Percentiles rank a stretch among this genome's conserved stretches.
phyloP scores from a whole-genome alignment of 2,329 filamentous ascomycete genomes.

The Botryosphaeria dothidea region DNA sequence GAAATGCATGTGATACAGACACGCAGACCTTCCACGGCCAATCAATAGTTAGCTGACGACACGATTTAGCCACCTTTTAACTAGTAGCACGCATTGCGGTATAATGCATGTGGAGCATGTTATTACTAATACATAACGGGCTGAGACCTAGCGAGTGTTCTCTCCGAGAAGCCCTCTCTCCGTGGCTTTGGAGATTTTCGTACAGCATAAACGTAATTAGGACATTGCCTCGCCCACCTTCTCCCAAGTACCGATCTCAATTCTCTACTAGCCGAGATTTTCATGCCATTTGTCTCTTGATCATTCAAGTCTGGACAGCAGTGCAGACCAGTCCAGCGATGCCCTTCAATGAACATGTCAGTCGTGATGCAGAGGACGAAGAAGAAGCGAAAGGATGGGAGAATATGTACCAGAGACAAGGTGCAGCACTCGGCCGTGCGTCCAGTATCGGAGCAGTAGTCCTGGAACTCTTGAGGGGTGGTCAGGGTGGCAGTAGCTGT shows the following conservation, averaged over 20 bases:
- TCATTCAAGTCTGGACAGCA: neutral
- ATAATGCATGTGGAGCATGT: neutral
- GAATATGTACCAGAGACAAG: slow-evolving; percentile 1
- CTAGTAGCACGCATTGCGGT: neutral
- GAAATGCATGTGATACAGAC: neutral
- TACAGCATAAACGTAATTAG: neutral
- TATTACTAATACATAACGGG: neutral
- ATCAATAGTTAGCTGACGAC: neutral
- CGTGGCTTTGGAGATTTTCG: neutral
- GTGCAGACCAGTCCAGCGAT: slow-evolving; percentile 11
- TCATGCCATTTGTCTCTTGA: neutral
- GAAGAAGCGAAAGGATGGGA: neutral
- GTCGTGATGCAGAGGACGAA: neutral
- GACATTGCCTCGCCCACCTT: neutral
- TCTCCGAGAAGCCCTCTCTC: neutral
- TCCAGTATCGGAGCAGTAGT: slow-evolving; percentile 4
- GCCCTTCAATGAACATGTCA: neutral
- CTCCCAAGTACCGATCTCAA: neutral
- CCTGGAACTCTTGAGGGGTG: neutral
- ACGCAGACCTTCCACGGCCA: neutral
- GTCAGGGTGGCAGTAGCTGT: slow-evolving; percentile 2
- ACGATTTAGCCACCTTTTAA: neutral
- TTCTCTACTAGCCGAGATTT: neutral
- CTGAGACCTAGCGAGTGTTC: neutral
- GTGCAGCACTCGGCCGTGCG: slow-evolving; percentile 17